Evolutionary conservation across 140 eudicot genomes (phyloP), one percentile per base, ranked within the genome.

Genomic region (Oenanthe javanica): DNA sequence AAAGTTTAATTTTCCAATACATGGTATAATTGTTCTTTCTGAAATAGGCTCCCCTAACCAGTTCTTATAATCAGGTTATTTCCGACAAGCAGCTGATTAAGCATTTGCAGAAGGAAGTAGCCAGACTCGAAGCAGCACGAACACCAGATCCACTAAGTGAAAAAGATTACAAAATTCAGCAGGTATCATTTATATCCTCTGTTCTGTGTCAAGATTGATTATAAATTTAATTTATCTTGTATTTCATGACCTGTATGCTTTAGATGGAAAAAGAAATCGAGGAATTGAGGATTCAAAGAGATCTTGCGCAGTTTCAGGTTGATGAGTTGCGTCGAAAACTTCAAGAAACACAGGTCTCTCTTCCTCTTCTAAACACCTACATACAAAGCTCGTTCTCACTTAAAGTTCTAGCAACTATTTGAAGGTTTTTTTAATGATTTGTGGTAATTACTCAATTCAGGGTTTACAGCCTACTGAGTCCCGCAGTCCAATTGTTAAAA

Each of bases 31-130:
- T 67, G 47, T 40, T 27, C 57, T 3, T 77, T 21, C 23, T 27
- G 43, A 40, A 40, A 40, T 12, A 40, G 43, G 43, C 43, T 40
- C 3, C 2, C 43, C 43, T 40, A 40, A 40, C 43, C 43, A 40
- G 43, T 3, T 40, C 1, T 40, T 40, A 1, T 40, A 40, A 40
- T 40, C 43, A 40, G 3, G 43, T 40, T 40, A 3, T 40, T 40
- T 40, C n/a, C 43, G 3, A 40, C 43, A 40, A 40, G 43, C 43
- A 40, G 43, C 43, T n/a, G 1, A 40, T 95, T 46, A 95, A 93
- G 85, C 98, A 93, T 89, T 84, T 95, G 86, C 98, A 94, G 84
- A 94, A 94, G 87, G 96, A 94, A 86, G 98, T 94, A 79, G 96
- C 97, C 43, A 87, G 97, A 82, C 87, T 92, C 2, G 98, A 90